These are phyloP conservation scores for Lachancea dasiensis DNA, from an alignment of 805 yeast genomes.

Conservation along the genomic window DNA sequence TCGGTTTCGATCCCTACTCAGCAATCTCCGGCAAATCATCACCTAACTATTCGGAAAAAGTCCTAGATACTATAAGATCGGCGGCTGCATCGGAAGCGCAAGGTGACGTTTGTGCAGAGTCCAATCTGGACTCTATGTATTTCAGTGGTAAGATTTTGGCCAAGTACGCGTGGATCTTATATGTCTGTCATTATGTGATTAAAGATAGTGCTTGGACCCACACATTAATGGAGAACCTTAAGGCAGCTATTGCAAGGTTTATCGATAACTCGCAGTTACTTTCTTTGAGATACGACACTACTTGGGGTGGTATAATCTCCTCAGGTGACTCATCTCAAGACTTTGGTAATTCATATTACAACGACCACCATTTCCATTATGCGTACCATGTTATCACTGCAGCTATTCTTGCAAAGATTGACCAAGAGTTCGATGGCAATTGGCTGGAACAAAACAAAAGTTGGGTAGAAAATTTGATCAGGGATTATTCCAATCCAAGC, in stretches of 20 bases:
- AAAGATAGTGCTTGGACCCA: conserved; percentile 48
- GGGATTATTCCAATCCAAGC: conserved; percentile 63
- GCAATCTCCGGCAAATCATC: conserved; percentile 27
- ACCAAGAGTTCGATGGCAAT: conserved; percentile 37
- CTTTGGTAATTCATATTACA: conserved; percentile 65
- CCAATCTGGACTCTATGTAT: conserved; percentile 76
- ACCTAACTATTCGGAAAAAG: conserved; percentile 26
- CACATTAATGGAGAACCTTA: conserved; percentile 49
- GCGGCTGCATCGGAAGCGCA: conserved; percentile 35
- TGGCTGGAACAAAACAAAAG: conserved; percentile 47
- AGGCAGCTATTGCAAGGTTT: conserved; percentile 64
- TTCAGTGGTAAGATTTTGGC: conserved; percentile 83
- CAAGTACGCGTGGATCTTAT: conserved; percentile 82
- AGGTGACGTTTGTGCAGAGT: conserved; percentile 40
- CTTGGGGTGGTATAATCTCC: conserved; percentile 75
- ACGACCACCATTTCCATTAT: conserved; percentile 74
- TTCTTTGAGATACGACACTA: conserved; percentile 73
- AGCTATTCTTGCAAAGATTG: conserved; percentile 56
- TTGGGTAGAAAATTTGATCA: conserved; percentile 53
- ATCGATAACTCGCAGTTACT: conserved; percentile 59
- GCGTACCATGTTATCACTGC: conserved; percentile 70
- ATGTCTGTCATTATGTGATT: conserved; percentile 62
- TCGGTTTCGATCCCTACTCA: conserved; percentile 43
- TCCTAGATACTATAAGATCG: conserved; percentile 27
- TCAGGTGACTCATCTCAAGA: conserved; percentile 57